phyloP scores from a whole-genome alignment of 2,329 filamentous ascomycete genomes.

The Botrytis byssoidea region DNA sequence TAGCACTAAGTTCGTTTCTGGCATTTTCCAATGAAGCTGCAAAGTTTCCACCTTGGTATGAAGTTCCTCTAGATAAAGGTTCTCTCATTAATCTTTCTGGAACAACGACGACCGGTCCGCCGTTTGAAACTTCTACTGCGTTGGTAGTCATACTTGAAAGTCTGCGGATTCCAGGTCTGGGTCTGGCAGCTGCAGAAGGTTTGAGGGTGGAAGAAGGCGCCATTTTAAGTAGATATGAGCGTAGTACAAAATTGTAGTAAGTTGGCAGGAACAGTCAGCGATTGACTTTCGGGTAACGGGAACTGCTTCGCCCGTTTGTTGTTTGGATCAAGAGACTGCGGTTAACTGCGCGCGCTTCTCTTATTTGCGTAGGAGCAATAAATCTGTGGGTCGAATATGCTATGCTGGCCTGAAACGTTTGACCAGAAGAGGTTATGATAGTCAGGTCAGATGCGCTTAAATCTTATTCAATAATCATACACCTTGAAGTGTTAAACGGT shows the following conservation, averaged over 20 bases:
- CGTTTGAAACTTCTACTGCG: conserved; percentile 36
- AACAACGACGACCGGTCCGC: conserved; percentile 39
- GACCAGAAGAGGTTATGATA: conserved; percentile 8
- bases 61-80: conserved; percentile 27
- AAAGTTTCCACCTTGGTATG: conserved; percentile 36
- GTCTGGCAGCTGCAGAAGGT: conserved; percentile 28
- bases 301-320: conserved; percentile 13
- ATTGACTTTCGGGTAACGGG: background rate
- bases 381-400: background rate
- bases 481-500: background rate
- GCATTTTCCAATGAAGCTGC: conserved; percentile 40
- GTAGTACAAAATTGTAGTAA: background rate
- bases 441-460: background rate
- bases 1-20: conserved; percentile 37
- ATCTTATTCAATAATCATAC: background rate
- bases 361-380: background rate
- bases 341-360: conserved; percentile 14
- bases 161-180: conserved; percentile 34
- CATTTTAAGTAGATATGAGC: conserved; percentile 5
- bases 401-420: background rate
- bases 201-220: conserved; percentile 14
- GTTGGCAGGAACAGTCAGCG: background rate
- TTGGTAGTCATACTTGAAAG: conserved; percentile 40
- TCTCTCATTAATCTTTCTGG: conserved; percentile 37
- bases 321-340: background rate